These are phyloP conservation scores for Clavulina sp. DNA, from an alignment of 768 basidiomycete species.

Conservation along the genomic window DNA sequence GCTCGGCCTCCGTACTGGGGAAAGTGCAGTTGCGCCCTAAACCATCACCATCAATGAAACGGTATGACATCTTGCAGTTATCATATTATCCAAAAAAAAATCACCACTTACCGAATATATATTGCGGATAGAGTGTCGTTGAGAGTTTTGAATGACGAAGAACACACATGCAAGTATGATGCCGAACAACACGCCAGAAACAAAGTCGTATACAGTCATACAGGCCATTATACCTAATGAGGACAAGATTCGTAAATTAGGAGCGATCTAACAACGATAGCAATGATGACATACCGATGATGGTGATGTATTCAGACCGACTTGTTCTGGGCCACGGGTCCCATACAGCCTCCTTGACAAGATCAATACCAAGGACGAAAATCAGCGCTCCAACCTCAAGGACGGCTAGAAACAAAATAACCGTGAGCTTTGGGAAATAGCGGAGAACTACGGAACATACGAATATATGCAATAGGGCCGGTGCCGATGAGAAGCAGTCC, in stretches of 20 bases:
- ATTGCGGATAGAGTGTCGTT: constrained; percentile 63
- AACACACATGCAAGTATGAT: constrained; percentile 89
- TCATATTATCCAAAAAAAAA: neutral
- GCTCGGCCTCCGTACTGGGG: constrained; percentile 79
- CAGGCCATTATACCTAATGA: neutral
- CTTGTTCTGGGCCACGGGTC: constrained; percentile 82
- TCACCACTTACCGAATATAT: constrained; percentile 32
- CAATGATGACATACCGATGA: constrained; percentile 37
- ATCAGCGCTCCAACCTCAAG: constrained; percentile 85
- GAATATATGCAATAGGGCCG: constrained; percentile 78
- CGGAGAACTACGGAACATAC: constrained; percentile 28
- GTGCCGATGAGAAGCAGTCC: constrained; percentile 68
- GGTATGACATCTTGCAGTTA: no score
- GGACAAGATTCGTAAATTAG: no score
- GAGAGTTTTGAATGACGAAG: constrained; percentile 93
- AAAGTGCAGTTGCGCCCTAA: constrained; percentile 59
- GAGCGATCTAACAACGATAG: neutral
- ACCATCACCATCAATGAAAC: neutral
- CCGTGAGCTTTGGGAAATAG: neutral
- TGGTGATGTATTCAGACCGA: constrained; percentile 69
- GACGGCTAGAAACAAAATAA: constrained; percentile 36
- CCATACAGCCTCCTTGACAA: constrained; percentile 92
- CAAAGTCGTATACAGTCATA: constrained; percentile 67
- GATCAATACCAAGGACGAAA: constrained; percentile 84
- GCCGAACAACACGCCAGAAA: constrained; percentile 81